phyloP scores from a whole-genome alignment of 2,329 filamentous ascomycete genomes.

The Ascochyta koolunga region DNA sequence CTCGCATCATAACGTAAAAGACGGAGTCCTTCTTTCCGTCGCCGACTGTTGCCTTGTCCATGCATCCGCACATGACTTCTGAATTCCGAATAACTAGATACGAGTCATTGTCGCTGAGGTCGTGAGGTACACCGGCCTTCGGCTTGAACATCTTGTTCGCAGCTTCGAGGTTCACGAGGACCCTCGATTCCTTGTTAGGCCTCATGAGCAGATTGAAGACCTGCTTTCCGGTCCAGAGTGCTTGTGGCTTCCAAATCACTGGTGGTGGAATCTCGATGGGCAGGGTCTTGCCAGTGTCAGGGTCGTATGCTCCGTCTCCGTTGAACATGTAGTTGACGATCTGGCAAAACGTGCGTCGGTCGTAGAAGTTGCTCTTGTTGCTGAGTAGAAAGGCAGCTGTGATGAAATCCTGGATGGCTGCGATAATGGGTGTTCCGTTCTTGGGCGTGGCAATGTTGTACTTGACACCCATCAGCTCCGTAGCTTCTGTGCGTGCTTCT shows the following conservation, averaged over 20 bases:
- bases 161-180: conserved; percentile 90
- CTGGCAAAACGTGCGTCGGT: conserved; percentile 85
- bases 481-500: conserved; percentile 92
- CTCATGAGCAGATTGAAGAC: conserved; percentile 91
- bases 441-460: conserved; percentile 95
- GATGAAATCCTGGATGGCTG: conserved; percentile 99
- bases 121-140: conserved; percentile 71
- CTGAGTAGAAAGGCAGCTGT: conserved; percentile 91
- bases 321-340: conserved; percentile 95
- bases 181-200: conserved; percentile 81
- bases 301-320: conserved; percentile 60
- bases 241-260: conserved; percentile 81
- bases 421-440: conserved; percentile 97
- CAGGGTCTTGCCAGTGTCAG: conserved; percentile 56
- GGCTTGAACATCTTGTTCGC: conserved; percentile 82
- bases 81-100: conserved; percentile 96
- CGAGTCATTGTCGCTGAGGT: conserved; percentile 75
- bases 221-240: conserved; percentile 96
- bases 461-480: conserved; percentile 96
- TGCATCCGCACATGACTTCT: conserved; percentile 94
- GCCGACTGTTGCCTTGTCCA: conserved; percentile 98
- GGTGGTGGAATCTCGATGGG: conserved; percentile 86
- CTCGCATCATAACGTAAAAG: conserved; percentile 94
- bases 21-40: conserved; percentile 97
- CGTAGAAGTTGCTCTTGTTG: conserved; percentile 91